phyloP scores from a whole-genome alignment of 306 rosid species.

The Gastrolobium bilobum region DNA sequence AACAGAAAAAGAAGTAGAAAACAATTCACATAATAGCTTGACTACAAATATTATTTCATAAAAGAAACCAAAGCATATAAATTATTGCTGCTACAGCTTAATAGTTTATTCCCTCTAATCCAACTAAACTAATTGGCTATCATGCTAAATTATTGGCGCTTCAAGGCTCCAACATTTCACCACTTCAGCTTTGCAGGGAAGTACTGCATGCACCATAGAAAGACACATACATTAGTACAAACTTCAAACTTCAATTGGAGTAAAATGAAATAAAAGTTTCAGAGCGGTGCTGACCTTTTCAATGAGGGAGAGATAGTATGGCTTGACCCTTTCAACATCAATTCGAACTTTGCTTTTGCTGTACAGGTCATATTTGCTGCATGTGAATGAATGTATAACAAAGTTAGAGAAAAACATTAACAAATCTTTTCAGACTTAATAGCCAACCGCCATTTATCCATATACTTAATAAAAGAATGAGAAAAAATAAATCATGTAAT shows the following conservation, averaged over 20 bases:
- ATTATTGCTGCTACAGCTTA: conserved; percentile 21
- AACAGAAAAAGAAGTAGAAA: background rate
- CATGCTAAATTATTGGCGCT: conserved; percentile 9
- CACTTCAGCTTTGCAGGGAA: conserved; percentile 82
- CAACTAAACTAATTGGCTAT: conserved; percentile 36
- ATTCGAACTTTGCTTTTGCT: conserved; percentile 81
- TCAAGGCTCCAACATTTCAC: conserved; percentile 58
- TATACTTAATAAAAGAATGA: background rate
- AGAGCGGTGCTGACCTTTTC: conserved; percentile 61
- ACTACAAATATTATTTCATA: conserved; percentile 31
- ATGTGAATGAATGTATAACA: background rate
- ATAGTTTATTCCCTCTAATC: conserved; percentile 34
- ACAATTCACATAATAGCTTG: background rate
- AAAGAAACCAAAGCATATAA: conserved; percentile 34
- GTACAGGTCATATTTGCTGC: conserved; percentile 88
- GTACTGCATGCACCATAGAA: conserved; percentile 73
- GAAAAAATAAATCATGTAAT: background rate
- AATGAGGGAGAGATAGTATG: conserved; percentile 79
- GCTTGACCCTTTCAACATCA: conserved; percentile 77
- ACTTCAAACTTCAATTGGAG: no score
- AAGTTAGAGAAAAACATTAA: conserved; percentile 28
- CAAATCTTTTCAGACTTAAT: background rate
- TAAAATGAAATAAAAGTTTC: background rate
- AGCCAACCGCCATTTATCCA: background rate
- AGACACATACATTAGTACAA: background rate